A percentile compares a stretch with the other conserved stretches of the same genome.
These are phyloP conservation scores for Teunomyces tritomae DNA, from an alignment of 805 yeast genomes.

Conservation along the genomic window DNA sequence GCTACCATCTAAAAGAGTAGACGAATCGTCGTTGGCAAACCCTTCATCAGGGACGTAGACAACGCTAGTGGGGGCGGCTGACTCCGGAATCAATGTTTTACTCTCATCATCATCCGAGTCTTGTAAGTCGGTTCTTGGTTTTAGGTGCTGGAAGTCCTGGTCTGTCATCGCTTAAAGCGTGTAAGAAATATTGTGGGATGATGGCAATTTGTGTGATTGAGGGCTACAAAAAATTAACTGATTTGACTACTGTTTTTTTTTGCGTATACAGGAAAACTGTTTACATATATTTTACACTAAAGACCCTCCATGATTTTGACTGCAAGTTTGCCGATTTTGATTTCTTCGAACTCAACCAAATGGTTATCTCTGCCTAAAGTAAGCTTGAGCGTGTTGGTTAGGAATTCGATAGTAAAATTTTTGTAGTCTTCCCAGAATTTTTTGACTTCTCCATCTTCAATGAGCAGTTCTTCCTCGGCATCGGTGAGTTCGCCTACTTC, in stretches of 20 bases:
- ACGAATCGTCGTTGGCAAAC: conserved; percentile 26
- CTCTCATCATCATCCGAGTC: conserved; percentile 11
- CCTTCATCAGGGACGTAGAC: conserved; percentile 36
- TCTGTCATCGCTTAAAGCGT: not conserved
- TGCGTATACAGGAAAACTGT: not conserved
- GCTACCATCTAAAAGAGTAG: conserved; percentile 30
- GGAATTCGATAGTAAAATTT: not conserved
- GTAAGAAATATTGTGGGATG: not conserved
- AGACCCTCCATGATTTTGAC: not conserved
- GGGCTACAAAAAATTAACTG: not conserved
- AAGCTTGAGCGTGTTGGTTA: conserved; percentile 1
- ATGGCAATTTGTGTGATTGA: conserved; percentile 1
- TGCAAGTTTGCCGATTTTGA: conserved; percentile 2
- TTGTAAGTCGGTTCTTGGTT: not conserved
- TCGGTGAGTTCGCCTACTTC: not conserved
- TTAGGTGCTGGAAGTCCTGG: conserved; percentile 4
- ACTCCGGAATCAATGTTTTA: conserved; percentile 8
- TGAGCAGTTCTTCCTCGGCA: conserved; percentile 2
- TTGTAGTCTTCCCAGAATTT: conserved; percentile 5
- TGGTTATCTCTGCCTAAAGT: not conserved
- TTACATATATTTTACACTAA: not conserved
- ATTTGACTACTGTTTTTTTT: too few species aligned
- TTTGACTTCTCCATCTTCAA: not conserved
- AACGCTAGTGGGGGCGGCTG: conserved; percentile 15
- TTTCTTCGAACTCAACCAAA: not conserved